phyloP scores from a whole-genome alignment of 2,329 filamentous ascomycete species.

The Aureobasidium sp. region DNA sequence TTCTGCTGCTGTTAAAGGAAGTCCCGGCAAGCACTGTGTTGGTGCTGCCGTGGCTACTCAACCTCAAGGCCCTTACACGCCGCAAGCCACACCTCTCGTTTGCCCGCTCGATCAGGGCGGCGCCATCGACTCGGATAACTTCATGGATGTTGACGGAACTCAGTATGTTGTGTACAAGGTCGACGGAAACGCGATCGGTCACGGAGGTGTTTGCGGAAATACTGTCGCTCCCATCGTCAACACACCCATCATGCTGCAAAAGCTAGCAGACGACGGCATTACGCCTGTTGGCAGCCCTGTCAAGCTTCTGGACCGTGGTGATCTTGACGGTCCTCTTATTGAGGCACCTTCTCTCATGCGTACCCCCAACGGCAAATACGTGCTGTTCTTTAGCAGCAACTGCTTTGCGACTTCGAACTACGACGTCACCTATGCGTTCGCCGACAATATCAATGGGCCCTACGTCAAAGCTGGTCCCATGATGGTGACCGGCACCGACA shows the following conservation, averaged over 20 bases:
- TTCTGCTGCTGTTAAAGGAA: constrained; percentile 22
- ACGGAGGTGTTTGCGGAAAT: constrained; percentile 23
- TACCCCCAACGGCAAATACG: constrained; percentile 23
- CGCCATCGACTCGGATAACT: constrained; percentile 23
- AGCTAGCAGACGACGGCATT: constrained; percentile 20
- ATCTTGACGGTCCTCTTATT: constrained; percentile 22
- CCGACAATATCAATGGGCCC: constrained; percentile 13
- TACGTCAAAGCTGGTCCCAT: constrained; percentile 18
- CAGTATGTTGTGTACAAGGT: constrained; percentile 24
- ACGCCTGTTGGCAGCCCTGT: constrained; percentile 20
- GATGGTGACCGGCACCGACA: constrained; percentile 14
- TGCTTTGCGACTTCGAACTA: constrained; percentile 25
- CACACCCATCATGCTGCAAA: constrained; percentile 24
- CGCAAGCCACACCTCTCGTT: constrained; percentile 20
- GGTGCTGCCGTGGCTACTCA: constrained; percentile 21
- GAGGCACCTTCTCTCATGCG: constrained; percentile 23
- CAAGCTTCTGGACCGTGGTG: constrained; percentile 20
- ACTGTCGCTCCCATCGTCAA: constrained; percentile 14
- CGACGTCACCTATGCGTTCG: constrained; percentile 22
- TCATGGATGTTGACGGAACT: constrained; percentile 20
- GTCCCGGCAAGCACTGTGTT: constrained; percentile 21
- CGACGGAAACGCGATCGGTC: constrained; percentile 23
- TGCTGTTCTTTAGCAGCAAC: constrained; percentile 26
- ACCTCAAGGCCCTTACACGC: constrained; percentile 22
- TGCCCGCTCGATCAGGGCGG: constrained; percentile 23